phyloP scores from a whole-genome alignment of 805 yeast genomes.

The Saturnispora besseyi region DNA sequence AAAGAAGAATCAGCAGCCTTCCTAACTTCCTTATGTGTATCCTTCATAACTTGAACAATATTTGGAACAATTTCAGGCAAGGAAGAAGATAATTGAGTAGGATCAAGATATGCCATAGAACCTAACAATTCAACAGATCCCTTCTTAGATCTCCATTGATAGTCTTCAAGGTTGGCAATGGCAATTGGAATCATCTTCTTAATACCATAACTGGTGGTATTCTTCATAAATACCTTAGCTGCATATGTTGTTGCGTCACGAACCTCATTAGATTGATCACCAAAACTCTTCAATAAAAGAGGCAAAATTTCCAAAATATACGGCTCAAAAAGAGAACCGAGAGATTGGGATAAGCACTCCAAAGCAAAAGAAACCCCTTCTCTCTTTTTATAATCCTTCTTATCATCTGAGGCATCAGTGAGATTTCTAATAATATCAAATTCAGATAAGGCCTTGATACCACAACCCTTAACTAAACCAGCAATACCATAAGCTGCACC shows the following conservation, averaged over 20 bases:
- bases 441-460: constrained; percentile 66
- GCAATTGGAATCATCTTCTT: constrained; percentile 88
- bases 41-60: constrained; percentile 89
- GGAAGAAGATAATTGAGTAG: constrained; percentile 84
- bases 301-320: constrained; percentile 87
- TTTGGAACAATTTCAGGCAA: constrained; percentile 89
- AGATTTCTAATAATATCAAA: constrained; percentile 69
- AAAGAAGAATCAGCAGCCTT: constrained; percentile 87
- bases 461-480: constrained; percentile 86
- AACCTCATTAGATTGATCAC: constrained; percentile 79
- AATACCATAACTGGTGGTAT: constrained; percentile 88
- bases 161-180: constrained; percentile 72
- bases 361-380: constrained; percentile 85
- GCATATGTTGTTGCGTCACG: constrained; percentile 85
- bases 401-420: constrained; percentile 80
- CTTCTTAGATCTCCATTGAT: constrained; percentile 92
- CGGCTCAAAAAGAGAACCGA: constrained; percentile 83
- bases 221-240: constrained; percentile 78
- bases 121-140: constrained; percentile 96
- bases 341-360: constrained; percentile 69
- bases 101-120: constrained; percentile 96
- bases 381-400: constrained; percentile 60
- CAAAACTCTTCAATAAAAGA: constrained; percentile 66
- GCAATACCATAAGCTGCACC: constrained; percentile 97
- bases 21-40: constrained; percentile 93